Evolutionary conservation across 1,284 basidiomycete species (phyloP).

Genomic region (Thecaphora frezii): DNA sequence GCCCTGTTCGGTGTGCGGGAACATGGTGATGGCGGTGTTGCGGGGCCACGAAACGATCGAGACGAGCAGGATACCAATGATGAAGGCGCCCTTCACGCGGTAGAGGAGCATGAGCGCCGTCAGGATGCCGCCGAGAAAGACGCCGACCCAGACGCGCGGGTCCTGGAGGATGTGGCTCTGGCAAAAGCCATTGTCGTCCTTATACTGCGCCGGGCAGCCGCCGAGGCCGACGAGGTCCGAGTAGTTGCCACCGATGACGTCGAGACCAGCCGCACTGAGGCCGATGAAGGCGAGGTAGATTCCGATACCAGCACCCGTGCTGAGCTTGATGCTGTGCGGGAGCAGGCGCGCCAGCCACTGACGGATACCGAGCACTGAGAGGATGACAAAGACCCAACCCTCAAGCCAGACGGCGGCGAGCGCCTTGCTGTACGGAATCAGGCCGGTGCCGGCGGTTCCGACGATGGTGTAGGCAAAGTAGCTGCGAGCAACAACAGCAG

Average conservation of each 20-base stretch:
- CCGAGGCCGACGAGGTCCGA: slow-evolving; percentile 77
- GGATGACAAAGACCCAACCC: slow-evolving; percentile 79
- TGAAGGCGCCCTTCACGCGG: slow-evolving; percentile 79
- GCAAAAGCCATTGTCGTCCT: slow-evolving; percentile 66
- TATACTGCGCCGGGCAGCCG: slow-evolving; percentile 65
- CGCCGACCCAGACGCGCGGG: slow-evolving; percentile 84
- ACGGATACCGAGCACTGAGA: slow-evolving; percentile 80
- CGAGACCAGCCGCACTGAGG: slow-evolving; percentile 69
- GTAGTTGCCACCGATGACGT: slow-evolving; percentile 74
- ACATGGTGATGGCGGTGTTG: slow-evolving; percentile 75
- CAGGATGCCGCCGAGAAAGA: slow-evolving; percentile 78
- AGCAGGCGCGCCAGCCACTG: slow-evolving; percentile 87
- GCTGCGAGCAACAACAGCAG: not conserved
- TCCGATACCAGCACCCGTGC: slow-evolving; percentile 83
- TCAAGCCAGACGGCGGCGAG: slow-evolving; percentile 74
- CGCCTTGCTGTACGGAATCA: slow-evolving; percentile 76
- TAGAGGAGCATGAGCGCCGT: slow-evolving; percentile 71
- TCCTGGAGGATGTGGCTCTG: slow-evolving; percentile 69
- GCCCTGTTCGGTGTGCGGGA: slow-evolving; percentile 72
- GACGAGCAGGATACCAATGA: slow-evolving; percentile 78
- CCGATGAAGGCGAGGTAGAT: slow-evolving; percentile 67
- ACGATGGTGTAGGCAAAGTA: slow-evolving; percentile 90
- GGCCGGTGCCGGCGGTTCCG: slow-evolving; percentile 75
- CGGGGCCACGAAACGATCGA: slow-evolving; percentile 86
- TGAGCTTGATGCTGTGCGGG: slow-evolving; percentile 80